Evolutionary conservation across 306 rosid species (phyloP), one percentile per base, ranked within the genome.

Genomic region (Spatholobus suberectus): DNA sequence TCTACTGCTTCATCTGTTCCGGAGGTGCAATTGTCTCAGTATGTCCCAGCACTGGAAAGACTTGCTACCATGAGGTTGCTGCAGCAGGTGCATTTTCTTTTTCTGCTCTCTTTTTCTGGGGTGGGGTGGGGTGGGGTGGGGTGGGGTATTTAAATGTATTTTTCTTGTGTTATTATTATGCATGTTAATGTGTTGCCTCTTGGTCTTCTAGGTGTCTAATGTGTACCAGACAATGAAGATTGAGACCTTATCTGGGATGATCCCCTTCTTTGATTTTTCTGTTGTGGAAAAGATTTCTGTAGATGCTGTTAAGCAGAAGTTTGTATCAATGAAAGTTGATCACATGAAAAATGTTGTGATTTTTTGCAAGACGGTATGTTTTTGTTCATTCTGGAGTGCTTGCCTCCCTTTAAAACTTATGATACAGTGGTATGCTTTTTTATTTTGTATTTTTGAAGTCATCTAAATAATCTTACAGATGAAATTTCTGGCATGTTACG

Each of bases 21-120:
- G 5, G 98, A 94, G 81, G 92, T 94, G 73, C 97, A 96, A 26
- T 76, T 96, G 70, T 91, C 95, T 29, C 97, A 92, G 67, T 96
- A 96, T 76, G 89, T 89, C 26, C 92, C 93, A 1, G 63, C 97
- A 51, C 84, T 94, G 73, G 98, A 96, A 61, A 92, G 89, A 77
- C 93, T 96, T 72, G 94, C 97, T 23, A 89, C 98, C 63, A 75
- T 96, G 92, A 96, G 99, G 90, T 85, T 94, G 89, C 96, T 96
- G 69, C 98, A 94, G 81, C 99, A 96, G 97, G 99, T 96, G 71
- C 21, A 13, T 27, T 73, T 29, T 67, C 46, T 68, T 72, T 40
- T 52, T 80, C 12, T 47, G 17, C 41, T 57, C 17, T n/a, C n/a
- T n/a, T n/a, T n/a, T n/a, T n/a, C n/a, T n/a, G n/a, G n/a, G n/a